phyloP scores from a whole-genome alignment of 345 rosid species.

The Kernera saxatilis region DNA sequence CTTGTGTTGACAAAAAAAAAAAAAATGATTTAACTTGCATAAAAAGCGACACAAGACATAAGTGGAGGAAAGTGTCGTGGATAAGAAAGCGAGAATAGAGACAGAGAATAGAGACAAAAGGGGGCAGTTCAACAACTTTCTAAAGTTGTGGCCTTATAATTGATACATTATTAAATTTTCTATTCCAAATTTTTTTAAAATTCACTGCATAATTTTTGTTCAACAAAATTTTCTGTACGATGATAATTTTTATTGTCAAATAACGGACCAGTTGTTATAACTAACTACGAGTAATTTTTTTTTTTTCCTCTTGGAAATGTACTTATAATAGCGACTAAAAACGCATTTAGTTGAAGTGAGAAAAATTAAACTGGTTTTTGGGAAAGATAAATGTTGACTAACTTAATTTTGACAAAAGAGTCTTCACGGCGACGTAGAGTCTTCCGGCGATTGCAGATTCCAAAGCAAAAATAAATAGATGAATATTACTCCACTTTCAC shows the following conservation, averaged over 20 bases:
- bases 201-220: neutral
- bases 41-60: neutral
- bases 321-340: too few relatives aligned
- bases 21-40: too few relatives aligned
- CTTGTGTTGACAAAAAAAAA: too few relatives aligned
- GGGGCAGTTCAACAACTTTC: neutral
- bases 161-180: neutral
- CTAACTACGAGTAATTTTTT: too few relatives aligned
- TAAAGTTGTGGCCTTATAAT: neutral
- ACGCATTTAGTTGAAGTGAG: neutral
- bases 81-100: neutral
- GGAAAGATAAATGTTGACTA: slow-evolving; percentile 6
- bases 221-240: neutral
- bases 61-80: neutral
- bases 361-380: neutral
- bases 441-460: slow-evolving; percentile 1
- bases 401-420: slow-evolving; percentile 9
- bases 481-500: neutral
- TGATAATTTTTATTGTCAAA: neutral
- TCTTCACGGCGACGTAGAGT: slow-evolving; percentile 12
- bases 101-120: neutral
- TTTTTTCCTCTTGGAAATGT: too few relatives aligned
- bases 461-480: slow-evolving; percentile 1
- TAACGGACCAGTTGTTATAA: too few relatives aligned
- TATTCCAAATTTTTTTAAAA: neutral